Conservation (phyloP, 2,329 filamentous ascomycete genomes). For the Trichoderma koningii region DNA sequence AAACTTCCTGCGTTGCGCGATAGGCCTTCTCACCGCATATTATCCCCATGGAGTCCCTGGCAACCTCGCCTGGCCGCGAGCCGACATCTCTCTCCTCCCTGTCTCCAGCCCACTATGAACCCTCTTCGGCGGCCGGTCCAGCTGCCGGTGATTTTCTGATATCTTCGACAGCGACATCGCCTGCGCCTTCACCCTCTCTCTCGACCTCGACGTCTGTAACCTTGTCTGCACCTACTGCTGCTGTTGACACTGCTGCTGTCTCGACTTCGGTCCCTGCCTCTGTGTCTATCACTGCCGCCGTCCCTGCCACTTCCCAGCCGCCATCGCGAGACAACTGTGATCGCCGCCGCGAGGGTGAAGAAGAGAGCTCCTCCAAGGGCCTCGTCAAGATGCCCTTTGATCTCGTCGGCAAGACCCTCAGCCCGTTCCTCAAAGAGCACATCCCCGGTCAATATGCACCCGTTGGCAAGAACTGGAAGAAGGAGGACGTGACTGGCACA, state of each 20-base stretch:
- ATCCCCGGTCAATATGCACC: conserved; percentile 88
- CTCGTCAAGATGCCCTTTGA: conserved; percentile 62
- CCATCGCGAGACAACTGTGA: conserved; percentile 52
- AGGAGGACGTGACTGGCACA: conserved; percentile 30
- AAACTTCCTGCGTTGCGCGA: conserved; percentile 25
- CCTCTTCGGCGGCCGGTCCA: conserved; percentile 5
- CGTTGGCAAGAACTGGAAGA: conserved; percentile 59
- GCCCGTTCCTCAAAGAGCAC: conserved; percentile 86
- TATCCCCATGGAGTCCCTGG: conserved; percentile 27
- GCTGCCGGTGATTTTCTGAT: conserved; percentile 9
- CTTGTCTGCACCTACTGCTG: background rate
- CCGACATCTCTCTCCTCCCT: conserved; percentile 20
- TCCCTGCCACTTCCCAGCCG: conserved; percentile 31
- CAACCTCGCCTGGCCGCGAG: conserved; percentile 21
- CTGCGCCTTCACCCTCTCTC: conserved; percentile 2
- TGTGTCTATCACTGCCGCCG: background rate
- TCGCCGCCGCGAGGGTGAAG: conserved; percentile 52
- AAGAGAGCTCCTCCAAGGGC: conserved; percentile 46
- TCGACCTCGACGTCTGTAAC: conserved; percentile 17
- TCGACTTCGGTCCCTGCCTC: background rate
- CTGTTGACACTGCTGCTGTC: background rate
- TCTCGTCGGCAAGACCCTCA: conserved; percentile 75
- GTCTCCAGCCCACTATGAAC: conserved; percentile 19
- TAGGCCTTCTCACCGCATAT: conserved; percentile 25
- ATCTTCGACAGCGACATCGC: conserved; percentile 5